Percentiles rank a stretch among this genome's conserved stretches.
These are phyloP conservation scores for Ogataea corticis DNA, from an alignment of 805 yeast species.

Conservation along the genomic window DNA sequence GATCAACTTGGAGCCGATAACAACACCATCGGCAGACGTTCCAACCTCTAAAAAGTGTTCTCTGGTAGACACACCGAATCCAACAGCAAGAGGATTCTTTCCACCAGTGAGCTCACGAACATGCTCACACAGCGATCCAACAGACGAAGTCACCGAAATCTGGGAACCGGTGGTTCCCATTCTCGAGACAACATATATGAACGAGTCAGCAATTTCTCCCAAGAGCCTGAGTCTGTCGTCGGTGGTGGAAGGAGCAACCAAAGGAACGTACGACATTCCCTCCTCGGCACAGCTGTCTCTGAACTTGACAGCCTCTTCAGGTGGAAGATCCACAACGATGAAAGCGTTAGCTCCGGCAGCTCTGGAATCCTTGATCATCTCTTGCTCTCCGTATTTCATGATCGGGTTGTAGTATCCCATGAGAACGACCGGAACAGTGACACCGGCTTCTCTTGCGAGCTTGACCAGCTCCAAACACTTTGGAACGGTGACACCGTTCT, in stretches of 20 bases:
- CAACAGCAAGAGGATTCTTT: slow-evolving; percentile 87
- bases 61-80: slow-evolving; percentile 94
- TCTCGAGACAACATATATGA: slow-evolving; percentile 92
- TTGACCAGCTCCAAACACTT: slow-evolving; percentile 70
- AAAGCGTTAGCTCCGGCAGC: slow-evolving; percentile 94
- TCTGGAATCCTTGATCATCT: slow-evolving; percentile 74
- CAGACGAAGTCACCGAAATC: slow-evolving; percentile 58
- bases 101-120: slow-evolving; percentile 75
- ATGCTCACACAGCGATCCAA: slow-evolving; percentile 67
- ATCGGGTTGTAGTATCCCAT: slow-evolving; percentile 99
- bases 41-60: slow-evolving; percentile 86
- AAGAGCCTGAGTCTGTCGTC: slow-evolving; percentile 80
- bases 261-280: slow-evolving; percentile 84
- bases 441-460: slow-evolving; percentile 78
- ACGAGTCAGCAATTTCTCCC: slow-evolving; percentile 88
- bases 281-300: slow-evolving; percentile 66
- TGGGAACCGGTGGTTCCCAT: slow-evolving; percentile 98
- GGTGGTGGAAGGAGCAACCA: slow-evolving; percentile 96
- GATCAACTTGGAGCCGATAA: slow-evolving; percentile 87
- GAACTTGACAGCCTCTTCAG: slow-evolving; percentile 92
- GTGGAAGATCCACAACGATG: slow-evolving; percentile 94
- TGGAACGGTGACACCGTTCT: slow-evolving; percentile 75
- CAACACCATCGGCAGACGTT: slow-evolving; percentile 87
- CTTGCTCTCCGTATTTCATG: slow-evolving; percentile 83
- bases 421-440: slow-evolving; percentile 82